phyloP scores from a whole-genome alignment of 2,329 filamentous ascomycete genomes.

The Coleophoma cylindrospora region DNA sequence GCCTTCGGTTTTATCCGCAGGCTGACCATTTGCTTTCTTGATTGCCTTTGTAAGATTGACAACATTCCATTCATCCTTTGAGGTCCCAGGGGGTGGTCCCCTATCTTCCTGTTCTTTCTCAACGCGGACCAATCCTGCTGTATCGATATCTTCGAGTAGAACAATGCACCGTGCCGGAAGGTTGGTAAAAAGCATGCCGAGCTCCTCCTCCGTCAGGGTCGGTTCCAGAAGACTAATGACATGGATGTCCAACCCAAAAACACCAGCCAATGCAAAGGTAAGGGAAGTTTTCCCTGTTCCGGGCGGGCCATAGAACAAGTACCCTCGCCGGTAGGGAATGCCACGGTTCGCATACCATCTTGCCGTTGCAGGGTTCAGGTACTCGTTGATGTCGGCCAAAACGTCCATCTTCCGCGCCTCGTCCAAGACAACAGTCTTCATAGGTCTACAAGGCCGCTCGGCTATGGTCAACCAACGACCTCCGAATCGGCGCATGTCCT shows the following conservation, averaged over 20 bases:
- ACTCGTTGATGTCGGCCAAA: conserved; percentile 71
- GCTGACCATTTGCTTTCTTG: conserved; percentile 31
- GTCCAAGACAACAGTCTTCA: conserved; percentile 73
- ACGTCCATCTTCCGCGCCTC: conserved; percentile 59
- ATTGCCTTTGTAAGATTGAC: conserved; percentile 37
- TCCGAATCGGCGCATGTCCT: conserved; percentile 39
- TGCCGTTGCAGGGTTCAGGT: conserved; percentile 64
- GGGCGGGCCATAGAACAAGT: conserved; percentile 72
- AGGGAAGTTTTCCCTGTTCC: conserved; percentile 70
- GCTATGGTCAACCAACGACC: conserved; percentile 52
- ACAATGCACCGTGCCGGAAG: conserved; percentile 61
- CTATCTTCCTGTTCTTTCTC: conserved; percentile 11
- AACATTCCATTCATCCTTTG: conserved; percentile 30
- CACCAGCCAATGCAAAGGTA: conserved; percentile 59
- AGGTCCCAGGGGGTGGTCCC: conserved; percentile 7
- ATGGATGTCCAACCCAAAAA: conserved; percentile 63
- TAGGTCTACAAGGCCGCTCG: conserved; percentile 61
- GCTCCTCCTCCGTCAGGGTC: conserved; percentile 55
- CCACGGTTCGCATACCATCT: conserved; percentile 72
- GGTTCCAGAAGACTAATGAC: conserved; percentile 56
- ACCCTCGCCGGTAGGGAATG: conserved; percentile 72
- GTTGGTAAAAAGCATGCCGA: conserved; percentile 52
- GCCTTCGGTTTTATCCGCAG: conserved; percentile 27
- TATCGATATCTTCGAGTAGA: conserved; percentile 65
- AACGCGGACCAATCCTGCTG: conserved; percentile 50